Conservation (phyloP, 768 basidiomycete genomes). For the Suillus hirtellus region DNA sequence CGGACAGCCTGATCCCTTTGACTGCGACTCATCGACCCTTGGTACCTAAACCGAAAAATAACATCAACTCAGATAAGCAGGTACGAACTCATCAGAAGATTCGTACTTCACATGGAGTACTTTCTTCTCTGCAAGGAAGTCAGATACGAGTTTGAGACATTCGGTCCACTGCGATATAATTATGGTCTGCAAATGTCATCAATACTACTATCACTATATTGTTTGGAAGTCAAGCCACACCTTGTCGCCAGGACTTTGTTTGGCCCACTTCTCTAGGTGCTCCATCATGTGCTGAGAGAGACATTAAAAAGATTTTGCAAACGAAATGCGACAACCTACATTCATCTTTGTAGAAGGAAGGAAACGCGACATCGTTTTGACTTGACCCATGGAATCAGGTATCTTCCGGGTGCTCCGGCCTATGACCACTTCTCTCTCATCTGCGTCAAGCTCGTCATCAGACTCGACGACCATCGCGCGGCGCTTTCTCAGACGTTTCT, state of each 20-base stretch:
- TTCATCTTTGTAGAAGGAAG: constrained; percentile 78
- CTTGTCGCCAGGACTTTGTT: constrained; percentile 60
- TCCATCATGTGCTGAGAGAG: constrained; percentile 56
- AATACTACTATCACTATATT: neutral
- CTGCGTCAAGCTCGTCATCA: constrained; percentile 42
- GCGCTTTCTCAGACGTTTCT: constrained; percentile 38
- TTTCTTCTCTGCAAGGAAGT: constrained; percentile 54
- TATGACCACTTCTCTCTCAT: constrained; percentile 44
- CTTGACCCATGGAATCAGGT: constrained; percentile 31
- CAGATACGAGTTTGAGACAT: constrained; percentile 62
- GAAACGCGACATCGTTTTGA: constrained; percentile 54
- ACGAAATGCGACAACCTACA: constrained; percentile 33
- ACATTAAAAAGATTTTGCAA: neutral
- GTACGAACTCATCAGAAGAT: neutral
- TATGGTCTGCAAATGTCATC: constrained; percentile 43
- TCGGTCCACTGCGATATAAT: constrained; percentile 73
- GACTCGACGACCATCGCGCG: constrained; percentile 44
- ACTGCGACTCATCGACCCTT: constrained; percentile 56
- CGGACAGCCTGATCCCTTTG: constrained; percentile 57
- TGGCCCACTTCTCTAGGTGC: constrained; percentile 44
- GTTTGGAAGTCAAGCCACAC: constrained; percentile 29
- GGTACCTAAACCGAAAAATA: constrained; percentile 41
- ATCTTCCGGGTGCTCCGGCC: constrained; percentile 33
- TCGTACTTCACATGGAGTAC: constrained; percentile 57
- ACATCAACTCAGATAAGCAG: neutral